These are phyloP conservation scores for Rhododendron mucronatum DNA, from an alignment of 148 eudicot species.

Conservation along the genomic window DNA sequence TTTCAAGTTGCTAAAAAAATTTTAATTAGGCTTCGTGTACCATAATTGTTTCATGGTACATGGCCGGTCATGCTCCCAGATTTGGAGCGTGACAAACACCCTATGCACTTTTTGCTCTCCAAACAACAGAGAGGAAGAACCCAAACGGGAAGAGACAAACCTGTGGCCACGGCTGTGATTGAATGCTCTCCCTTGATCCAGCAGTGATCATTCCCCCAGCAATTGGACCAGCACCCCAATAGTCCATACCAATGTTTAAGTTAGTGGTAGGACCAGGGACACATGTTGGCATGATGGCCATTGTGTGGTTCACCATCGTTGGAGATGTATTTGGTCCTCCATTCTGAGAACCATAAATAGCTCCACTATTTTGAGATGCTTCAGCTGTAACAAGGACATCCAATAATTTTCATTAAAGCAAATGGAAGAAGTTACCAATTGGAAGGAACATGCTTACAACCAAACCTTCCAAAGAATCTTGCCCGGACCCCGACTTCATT, in stretches of 20 bases:
- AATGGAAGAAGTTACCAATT: conserved; percentile 10
- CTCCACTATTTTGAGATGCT: conserved; percentile 66
- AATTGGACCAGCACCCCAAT: conserved; percentile 71
- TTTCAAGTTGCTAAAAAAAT: too few species aligned
- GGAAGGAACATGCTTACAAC: conserved; percentile 3
- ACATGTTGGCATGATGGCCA: conserved; percentile 51
- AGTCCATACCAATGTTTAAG: conserved; percentile 95
- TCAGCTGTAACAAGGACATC: conserved; percentile 38
- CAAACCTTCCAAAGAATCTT: conserved; percentile 65
- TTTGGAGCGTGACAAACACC: too few species aligned
- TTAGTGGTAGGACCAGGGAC: conserved; percentile 83
- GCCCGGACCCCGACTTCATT: conserved; percentile 54
- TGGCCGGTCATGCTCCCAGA: too few species aligned
- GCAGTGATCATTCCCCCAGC: conserved; percentile 60
- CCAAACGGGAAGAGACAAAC: conserved; percentile 17
- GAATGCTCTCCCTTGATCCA: conserved; percentile 79
- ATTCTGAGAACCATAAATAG: conserved; percentile 55
- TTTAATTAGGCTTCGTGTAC: too few species aligned
- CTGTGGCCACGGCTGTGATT: conserved; percentile 84
- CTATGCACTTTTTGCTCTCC: too few species aligned
- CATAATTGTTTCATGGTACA: too few species aligned
- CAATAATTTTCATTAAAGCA: conserved; percentile 3
- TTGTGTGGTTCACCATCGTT: conserved; percentile 49
- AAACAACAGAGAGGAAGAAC: neutral
- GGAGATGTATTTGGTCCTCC: conserved; percentile 42